Evolutionary conservation across 106 monocot species (phyloP), one percentile per base, ranked within the genome.

Genomic region (Gastrodia elata): DNA sequence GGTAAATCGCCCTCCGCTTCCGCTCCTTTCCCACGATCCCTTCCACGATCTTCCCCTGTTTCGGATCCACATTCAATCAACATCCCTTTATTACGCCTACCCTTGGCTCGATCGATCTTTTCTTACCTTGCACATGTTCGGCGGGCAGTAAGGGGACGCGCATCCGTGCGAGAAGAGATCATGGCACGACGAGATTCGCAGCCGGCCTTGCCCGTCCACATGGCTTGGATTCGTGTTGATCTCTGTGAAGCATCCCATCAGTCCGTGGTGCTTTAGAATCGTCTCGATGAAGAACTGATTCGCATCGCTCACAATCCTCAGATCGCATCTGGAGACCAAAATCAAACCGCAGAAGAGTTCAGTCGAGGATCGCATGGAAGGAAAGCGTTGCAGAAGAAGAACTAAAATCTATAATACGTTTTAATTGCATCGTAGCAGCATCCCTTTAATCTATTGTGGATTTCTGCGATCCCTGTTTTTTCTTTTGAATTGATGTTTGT

Each of bases 41-140:
- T 61, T 86, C 89, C 2, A 86, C 32, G 69, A 90, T 80, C 20
- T 71, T 44, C 61, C 89, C 76, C 88, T 88, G 73, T 2, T 56
- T 2, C n/a, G n/a, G n/a, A n/a, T n/a, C n/a, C n/a, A n/a, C n/a
- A n/a, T n/a, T 1, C 5, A 22, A 13, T 57, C 56, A 57, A 24
- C n/a, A n/a, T n/a, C n/a, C n/a, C n/a, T n/a, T n/a, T n/a, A n/a
- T n/a, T n/a, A n/a, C n/a, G n/a, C n/a, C n/a, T n/a, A n/a, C n/a
- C n/a, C n/a, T n/a, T 52, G 52, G 52, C 6, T 18, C 4, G 68
- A 48, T 25, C 2, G 6, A 7, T 4, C 15, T 61, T 22, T 58
- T 3, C 9, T 68, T 73, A 91, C 94, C 94, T 94, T 94, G 88
- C 94, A 94, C 94, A 91, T 94, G 68, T 94, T 94, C 22, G 88